phyloP scores from a whole-genome alignment of 208 protist species.

The Trypanosoma cruzi region DNA sequence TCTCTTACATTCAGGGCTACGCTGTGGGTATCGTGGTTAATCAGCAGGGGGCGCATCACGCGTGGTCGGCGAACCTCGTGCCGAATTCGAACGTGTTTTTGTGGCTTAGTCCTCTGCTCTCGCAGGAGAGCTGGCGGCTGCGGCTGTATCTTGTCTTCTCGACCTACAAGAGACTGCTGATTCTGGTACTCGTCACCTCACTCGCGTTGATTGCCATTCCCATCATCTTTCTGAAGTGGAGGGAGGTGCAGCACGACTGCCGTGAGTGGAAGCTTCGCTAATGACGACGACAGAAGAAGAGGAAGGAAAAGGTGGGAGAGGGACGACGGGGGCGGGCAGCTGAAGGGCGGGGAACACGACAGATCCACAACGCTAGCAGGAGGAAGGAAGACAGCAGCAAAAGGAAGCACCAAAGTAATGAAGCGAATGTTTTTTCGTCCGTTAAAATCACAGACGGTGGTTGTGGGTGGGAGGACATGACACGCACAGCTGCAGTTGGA shows the following conservation, averaged over 20 bases:
- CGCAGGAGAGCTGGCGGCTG: conserved; percentile 44
- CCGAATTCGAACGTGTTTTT: conserved; percentile 72
- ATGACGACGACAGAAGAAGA: neutral
- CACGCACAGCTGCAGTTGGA: no score
- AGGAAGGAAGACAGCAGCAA: neutral
- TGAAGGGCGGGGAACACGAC: no score
- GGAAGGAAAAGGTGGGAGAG: no score
- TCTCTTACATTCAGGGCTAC: conserved; percentile 76
- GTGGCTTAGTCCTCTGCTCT: conserved; percentile 32
- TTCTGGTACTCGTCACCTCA: conserved; percentile 36
- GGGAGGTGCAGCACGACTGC: conserved; percentile 55
- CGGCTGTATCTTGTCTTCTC: conserved; percentile 62
- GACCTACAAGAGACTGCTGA: conserved; percentile 42
- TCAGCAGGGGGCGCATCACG: conserved; percentile 7
- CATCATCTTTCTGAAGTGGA: conserved; percentile 52
- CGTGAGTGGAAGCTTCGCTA: conserved; percentile 53
- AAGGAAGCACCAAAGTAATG: no score
- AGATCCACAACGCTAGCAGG: no score
- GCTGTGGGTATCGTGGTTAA: conserved; percentile 37
- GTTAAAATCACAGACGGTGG: no score
- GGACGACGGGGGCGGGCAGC: no score
- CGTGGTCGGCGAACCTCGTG: conserved; percentile 61
- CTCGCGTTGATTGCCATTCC: conserved; percentile 55
- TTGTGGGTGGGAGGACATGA: no score
- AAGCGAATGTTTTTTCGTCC: no score